Evolutionary conservation across 139 green algal species (phyloP).

Genomic region (Pedinophyceae sp.): DNA sequence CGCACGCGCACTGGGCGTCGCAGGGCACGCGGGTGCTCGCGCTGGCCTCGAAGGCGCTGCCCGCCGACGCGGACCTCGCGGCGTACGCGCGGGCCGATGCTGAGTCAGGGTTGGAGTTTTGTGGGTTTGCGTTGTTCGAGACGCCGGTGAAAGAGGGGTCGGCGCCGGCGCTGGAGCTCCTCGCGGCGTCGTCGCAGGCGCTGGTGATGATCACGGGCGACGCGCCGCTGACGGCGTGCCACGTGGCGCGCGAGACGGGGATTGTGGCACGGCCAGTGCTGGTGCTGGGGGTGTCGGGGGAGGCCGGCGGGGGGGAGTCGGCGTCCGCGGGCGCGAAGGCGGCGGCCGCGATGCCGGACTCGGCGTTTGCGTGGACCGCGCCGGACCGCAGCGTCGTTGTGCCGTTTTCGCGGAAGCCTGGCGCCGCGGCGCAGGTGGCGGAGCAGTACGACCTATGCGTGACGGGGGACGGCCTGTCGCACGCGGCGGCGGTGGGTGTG

Average conservation of each 20-base stretch:
- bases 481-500: conserved; percentile 36
- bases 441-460: conserved; percentile 73
- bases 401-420: conserved; percentile 24
- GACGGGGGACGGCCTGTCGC: conserved; percentile 56
- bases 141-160: conserved; percentile 73
- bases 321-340: not conserved
- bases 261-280: conserved; percentile 64
- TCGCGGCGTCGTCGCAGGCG: conserved; percentile 54
- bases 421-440: conserved; percentile 43
- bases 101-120: conserved; percentile 19
- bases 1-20: conserved; percentile 69
- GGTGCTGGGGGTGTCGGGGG: conserved; percentile 29
- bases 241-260: conserved; percentile 61
- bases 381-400: conserved; percentile 31
- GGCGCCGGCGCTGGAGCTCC: conserved; percentile 50
- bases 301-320: not conserved
- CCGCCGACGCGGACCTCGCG: conserved; percentile 13
- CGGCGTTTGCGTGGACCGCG: conserved; percentile 49
- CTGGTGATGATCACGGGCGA: conserved; percentile 92
- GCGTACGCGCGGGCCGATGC: too few species aligned
- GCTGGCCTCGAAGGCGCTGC: conserved; percentile 54
- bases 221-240: conserved; percentile 73
- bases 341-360: conserved; percentile 8
- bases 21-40: conserved; percentile 83
- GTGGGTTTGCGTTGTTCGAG: conserved; percentile 73